phyloP scores from a whole-genome alignment of 1,139 yeast genomes.

The Scheffersomyces segobiensis region DNA sequence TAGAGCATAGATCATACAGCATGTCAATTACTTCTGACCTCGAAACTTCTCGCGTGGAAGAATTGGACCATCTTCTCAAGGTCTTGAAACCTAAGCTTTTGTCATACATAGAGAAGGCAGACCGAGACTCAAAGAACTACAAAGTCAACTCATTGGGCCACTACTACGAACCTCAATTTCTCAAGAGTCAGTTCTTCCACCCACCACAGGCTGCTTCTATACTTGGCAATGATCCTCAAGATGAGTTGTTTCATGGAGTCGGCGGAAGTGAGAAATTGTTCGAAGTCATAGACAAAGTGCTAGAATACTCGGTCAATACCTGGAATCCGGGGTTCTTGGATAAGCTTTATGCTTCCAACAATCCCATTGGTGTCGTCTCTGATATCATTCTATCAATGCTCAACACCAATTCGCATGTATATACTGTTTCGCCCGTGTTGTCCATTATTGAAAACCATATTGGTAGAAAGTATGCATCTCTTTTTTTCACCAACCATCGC shows the following conservation, averaged over 20 bases:
- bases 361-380: slow-evolving; percentile 78
- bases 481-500: slow-evolving; percentile 52
- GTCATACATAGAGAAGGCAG: slow-evolving; percentile 36
- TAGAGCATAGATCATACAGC: not conserved
- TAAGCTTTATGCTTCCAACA: slow-evolving; percentile 79
- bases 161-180: slow-evolving; percentile 36
- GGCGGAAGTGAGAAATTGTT: slow-evolving; percentile 16
- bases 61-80: slow-evolving; percentile 35
- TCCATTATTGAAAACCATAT: slow-evolving; percentile 74
- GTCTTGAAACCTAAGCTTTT: slow-evolving; percentile 38
- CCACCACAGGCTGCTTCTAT: slow-evolving; percentile 4
- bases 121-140: slow-evolving; percentile 28
- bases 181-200: slow-evolving; percentile 26
- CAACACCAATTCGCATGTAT: slow-evolving; percentile 85
- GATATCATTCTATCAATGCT: slow-evolving; percentile 69
- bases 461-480: slow-evolving; percentile 64
- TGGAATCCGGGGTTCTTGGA: slow-evolving; percentile 90
- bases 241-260: slow-evolving; percentile 1
- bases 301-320: slow-evolving; percentile 73
- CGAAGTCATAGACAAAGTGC: slow-evolving; percentile 54
- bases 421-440: slow-evolving; percentile 81
- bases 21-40: slow-evolving; percentile 16
- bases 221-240: slow-evolving; percentile 6
- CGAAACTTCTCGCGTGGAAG: slow-evolving; percentile 39
- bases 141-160: slow-evolving; percentile 35